A percentile compares a stretch with the other conserved stretches of the same genome.
These are phyloP conservation scores for Mycena haematopus DNA, from an alignment of 768 basidiomycete species.

Conservation along the genomic window DNA sequence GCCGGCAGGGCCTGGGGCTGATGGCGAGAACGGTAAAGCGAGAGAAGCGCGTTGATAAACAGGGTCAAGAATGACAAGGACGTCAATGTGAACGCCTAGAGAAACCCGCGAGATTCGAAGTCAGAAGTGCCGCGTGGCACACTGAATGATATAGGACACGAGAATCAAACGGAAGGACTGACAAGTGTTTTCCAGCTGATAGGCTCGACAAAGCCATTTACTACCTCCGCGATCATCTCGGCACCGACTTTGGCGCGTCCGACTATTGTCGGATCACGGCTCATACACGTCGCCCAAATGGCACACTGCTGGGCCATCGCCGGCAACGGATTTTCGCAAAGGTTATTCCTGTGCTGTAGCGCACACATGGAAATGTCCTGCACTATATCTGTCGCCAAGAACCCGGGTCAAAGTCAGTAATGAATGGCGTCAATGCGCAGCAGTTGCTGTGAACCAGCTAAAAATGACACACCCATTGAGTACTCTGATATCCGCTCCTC, in stretches of 20 bases:
- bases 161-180: constrained; percentile 36
- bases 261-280: constrained; percentile 87
- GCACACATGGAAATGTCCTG: constrained; percentile 93
- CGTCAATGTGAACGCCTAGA: constrained; percentile 74
- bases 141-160: not conserved
- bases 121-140: constrained; percentile 22
- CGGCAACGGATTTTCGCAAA: constrained; percentile 84
- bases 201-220: constrained; percentile 95
- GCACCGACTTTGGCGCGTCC: constrained; percentile 91
- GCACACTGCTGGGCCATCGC: constrained; percentile 88
- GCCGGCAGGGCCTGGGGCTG: constrained; percentile 42
- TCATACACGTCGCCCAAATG: constrained; percentile 95
- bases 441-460: constrained; percentile 8
- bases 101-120: constrained; percentile 23
- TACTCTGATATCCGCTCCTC: constrained; percentile 86
- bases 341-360: constrained; percentile 79
- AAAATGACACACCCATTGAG: constrained; percentile 72
- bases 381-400: constrained; percentile 69
- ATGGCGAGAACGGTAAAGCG: constrained; percentile 75
- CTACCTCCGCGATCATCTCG: constrained; percentile 94
- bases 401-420: constrained; percentile 13
- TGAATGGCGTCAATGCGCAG: constrained; percentile 22
- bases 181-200: constrained; percentile 98
- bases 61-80: constrained; percentile 79
- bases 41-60: constrained; percentile 82